Percentiles rank a stretch among this genome's conserved stretches.
Conservation (phyloP, 345 rosid genomes). For the Gossypium thurberi region DNA sequence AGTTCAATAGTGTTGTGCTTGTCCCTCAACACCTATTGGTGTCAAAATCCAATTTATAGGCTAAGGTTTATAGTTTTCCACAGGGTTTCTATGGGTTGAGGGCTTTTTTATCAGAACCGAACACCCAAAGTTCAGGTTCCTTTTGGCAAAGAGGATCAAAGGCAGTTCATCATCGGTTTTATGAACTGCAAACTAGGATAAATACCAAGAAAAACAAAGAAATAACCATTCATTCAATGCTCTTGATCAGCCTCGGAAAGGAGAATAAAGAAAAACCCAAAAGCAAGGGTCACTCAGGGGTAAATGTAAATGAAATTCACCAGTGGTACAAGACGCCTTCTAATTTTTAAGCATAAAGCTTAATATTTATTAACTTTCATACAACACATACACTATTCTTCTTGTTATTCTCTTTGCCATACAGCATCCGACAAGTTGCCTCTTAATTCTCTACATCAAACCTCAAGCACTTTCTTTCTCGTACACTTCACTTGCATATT, state of each 20-base stretch:
- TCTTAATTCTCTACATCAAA: background rate
- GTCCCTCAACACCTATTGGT: no score
- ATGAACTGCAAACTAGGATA: no score
- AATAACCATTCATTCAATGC: background rate
- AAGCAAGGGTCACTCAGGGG: background rate
- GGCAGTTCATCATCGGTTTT: no score
- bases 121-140: no score
- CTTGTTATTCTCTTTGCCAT: constrained; percentile 1
- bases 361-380: background rate
- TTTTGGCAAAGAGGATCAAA: no score
- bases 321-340: background rate
- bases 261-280: background rate
- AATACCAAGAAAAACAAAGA: no score
- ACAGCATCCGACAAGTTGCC: background rate
- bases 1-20: no score
- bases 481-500: constrained; percentile 61
- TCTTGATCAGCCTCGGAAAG: background rate
- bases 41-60: no score
- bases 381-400: background rate
- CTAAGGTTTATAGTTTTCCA: no score
- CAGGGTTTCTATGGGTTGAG: no score
- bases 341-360: background rate
- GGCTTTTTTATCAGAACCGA: no score
- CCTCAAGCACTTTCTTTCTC: constrained; percentile 48
- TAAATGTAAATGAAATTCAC: background rate